These are phyloP conservation scores for Waltergamsia citrina DNA, from an alignment of 2,329 filamentous ascomycete genomes.

Conservation along the genomic window DNA sequence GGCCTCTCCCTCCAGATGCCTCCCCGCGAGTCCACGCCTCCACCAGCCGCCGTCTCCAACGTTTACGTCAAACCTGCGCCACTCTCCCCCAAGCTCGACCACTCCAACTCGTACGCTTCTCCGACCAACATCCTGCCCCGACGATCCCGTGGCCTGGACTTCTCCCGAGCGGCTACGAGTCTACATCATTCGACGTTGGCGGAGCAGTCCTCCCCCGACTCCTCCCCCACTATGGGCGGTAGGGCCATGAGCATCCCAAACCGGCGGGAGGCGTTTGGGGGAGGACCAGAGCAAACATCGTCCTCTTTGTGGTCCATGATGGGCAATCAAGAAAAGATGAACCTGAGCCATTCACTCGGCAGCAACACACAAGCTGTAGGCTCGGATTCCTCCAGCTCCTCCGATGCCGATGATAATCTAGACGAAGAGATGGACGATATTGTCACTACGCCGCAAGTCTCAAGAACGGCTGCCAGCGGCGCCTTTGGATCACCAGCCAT, in stretches of 20 bases:
- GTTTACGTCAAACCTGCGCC: conserved; percentile 49
- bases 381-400: conserved; percentile 69
- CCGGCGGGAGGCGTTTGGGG: conserved; percentile 34
- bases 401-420: conserved; percentile 60
- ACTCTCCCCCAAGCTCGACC: conserved; percentile 78
- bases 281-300: conserved; percentile 52
- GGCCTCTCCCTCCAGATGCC: conserved; percentile 39
- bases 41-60: conserved; percentile 19
- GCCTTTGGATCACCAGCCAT: conserved; percentile 62
- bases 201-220: conserved; percentile 79
- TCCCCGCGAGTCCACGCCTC: conserved; percentile 23
- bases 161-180: conserved; percentile 86
- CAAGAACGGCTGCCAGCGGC: conserved; percentile 38
- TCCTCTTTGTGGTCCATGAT: conserved; percentile 65
- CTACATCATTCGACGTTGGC: conserved; percentile 92
- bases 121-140: conserved; percentile 82
- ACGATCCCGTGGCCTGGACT: conserved; percentile 83
- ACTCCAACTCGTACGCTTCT: conserved; percentile 75
- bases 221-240: conserved; percentile 74
- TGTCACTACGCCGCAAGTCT: conserved; percentile 71
- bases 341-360: conserved; percentile 68
- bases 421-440: conserved; percentile 70
- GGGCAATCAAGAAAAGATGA: conserved; percentile 58
- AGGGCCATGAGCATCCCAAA: conserved; percentile 53
- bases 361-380: conserved; percentile 60